Evolutionary conservation across 148 eudicot species (phyloP).

Genomic region (Diospyros kaki): DNA sequence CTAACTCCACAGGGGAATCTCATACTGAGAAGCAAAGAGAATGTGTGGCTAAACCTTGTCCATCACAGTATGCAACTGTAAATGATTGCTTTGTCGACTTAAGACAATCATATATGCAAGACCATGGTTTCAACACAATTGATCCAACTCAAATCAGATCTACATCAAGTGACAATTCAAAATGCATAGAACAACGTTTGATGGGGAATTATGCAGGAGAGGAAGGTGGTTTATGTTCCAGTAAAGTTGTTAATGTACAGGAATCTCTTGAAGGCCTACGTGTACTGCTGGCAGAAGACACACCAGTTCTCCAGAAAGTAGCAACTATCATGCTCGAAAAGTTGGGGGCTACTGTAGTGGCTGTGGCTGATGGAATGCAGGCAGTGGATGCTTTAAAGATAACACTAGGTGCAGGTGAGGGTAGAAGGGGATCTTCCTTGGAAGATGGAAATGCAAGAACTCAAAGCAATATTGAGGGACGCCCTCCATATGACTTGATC

Average conservation of each 20-base stretch:
- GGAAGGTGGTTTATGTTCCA: slow-evolving; percentile 16
- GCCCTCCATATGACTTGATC: slow-evolving; percentile 56
- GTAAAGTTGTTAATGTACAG: slow-evolving; percentile 32
- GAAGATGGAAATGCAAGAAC: slow-evolving; percentile 21
- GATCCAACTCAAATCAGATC: not conserved
- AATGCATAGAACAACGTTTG: slow-evolving; percentile 14
- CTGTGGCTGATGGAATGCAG: slow-evolving; percentile 86
- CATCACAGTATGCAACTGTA: slow-evolving; percentile 28
- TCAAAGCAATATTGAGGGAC: slow-evolving; percentile 16
- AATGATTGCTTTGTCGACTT: slow-evolving; percentile 40
- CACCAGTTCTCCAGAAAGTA: slow-evolving; percentile 86
- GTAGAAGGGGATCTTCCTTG: slow-evolving; percentile 19
- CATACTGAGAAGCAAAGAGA: slow-evolving; percentile 22
- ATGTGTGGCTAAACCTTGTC: slow-evolving; percentile 16
- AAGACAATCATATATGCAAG: slow-evolving; percentile 33
- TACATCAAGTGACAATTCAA: slow-evolving; percentile 7
- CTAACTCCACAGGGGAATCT: slow-evolving; percentile 12
- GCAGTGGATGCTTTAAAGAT: slow-evolving; percentile 65
- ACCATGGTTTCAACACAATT: slow-evolving; percentile 14
- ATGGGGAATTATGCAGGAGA: slow-evolving; percentile 20
- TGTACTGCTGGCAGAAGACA: slow-evolving; percentile 89
- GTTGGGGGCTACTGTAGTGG: slow-evolving; percentile 75
- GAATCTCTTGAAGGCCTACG: slow-evolving; percentile 56
- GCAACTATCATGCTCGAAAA: slow-evolving; percentile 94
- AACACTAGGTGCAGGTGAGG: slow-evolving; percentile 23